These are phyloP conservation scores for Laetiporus sulphureus DNA, from an alignment of 1,284 basidiomycete species.

Conservation along the genomic window DNA sequence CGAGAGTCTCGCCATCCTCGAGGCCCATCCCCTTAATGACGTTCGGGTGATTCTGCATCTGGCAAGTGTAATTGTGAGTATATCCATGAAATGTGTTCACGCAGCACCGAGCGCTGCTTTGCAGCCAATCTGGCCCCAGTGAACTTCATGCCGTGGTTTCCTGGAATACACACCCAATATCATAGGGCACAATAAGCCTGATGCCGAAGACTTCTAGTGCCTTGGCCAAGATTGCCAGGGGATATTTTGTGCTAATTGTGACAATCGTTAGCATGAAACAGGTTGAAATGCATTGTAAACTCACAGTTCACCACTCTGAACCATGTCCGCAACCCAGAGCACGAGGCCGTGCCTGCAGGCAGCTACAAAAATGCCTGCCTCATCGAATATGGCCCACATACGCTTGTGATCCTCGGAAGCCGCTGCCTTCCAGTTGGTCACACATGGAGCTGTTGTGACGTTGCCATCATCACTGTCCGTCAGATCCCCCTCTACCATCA, in stretches of 20 bases:
- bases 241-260: constrained; percentile 32
- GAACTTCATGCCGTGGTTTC: constrained; percentile 21
- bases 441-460: constrained; percentile 13
- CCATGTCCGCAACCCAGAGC: constrained; percentile 6
- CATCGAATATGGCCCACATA: not conserved
- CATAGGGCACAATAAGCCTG: constrained; percentile 14
- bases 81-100: constrained; percentile 28
- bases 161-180: constrained; percentile 30
- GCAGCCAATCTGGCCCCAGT: constrained; percentile 17
- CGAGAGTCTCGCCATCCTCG: constrained; percentile 24
- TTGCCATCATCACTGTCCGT: constrained; percentile 9
- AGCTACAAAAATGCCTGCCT: constrained; percentile 3
- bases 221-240: constrained; percentile 22
- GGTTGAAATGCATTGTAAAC: constrained; percentile 4
- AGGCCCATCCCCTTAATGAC: constrained; percentile 20
- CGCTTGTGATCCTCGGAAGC: constrained; percentile 7
- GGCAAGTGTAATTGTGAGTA: constrained; percentile 25
- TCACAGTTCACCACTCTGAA: constrained; percentile 26
- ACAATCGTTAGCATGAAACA: not conserved
- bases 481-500: constrained; percentile 12
- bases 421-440: constrained; percentile 28
- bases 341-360: constrained; percentile 26
- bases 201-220: constrained; percentile 16
- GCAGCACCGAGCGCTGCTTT: constrained; percentile 10
- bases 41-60: constrained; percentile 22